Percentiles rank a stretch among this genome's conserved stretches.
Evolutionary conservation across 116 monocot species (phyloP).

Genomic region (Iris pallida): DNA sequence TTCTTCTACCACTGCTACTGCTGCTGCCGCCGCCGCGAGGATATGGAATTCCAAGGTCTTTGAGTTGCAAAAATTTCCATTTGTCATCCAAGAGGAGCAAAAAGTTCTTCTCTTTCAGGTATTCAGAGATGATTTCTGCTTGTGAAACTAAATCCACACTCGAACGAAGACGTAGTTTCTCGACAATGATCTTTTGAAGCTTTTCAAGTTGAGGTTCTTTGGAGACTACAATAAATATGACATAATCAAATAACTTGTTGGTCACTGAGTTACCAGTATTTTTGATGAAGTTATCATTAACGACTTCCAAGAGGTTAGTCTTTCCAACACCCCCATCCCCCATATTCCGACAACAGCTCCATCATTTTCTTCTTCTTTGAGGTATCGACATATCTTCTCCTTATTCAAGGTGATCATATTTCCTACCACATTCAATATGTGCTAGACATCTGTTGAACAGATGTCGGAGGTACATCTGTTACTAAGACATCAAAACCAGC

Average conservation of each 20-base stretch:
- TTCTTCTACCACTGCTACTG: too few relatives aligned
- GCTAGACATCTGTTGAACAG: too few relatives aligned
- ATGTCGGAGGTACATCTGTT: too few relatives aligned
- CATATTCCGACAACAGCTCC: conserved; percentile 3
- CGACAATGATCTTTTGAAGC: neutral
- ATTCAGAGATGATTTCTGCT: neutral
- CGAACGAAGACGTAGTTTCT: neutral
- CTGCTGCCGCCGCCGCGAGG: neutral
- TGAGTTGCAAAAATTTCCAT: conserved; percentile 15
- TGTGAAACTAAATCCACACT: neutral
- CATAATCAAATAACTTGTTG: neutral
- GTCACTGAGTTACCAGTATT: neutral
- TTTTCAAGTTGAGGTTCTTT: neutral
- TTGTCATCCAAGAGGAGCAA: conserved; percentile 30
- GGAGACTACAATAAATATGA: neutral
- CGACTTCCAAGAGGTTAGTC: neutral
- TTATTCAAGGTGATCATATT: too few relatives aligned
- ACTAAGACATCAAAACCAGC: too few relatives aligned
- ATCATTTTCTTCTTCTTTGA: too few relatives aligned
- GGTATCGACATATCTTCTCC: too few relatives aligned
- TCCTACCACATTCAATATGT: too few relatives aligned
- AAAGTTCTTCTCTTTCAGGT: conserved; percentile 9
- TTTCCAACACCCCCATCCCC: conserved; percentile 6
- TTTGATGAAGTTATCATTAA: neutral
- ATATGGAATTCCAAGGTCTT: conserved; percentile 11